phyloP scores from a whole-genome alignment of 2,329 filamentous ascomycete species.

The Erysiphe neolycopersici region DNA sequence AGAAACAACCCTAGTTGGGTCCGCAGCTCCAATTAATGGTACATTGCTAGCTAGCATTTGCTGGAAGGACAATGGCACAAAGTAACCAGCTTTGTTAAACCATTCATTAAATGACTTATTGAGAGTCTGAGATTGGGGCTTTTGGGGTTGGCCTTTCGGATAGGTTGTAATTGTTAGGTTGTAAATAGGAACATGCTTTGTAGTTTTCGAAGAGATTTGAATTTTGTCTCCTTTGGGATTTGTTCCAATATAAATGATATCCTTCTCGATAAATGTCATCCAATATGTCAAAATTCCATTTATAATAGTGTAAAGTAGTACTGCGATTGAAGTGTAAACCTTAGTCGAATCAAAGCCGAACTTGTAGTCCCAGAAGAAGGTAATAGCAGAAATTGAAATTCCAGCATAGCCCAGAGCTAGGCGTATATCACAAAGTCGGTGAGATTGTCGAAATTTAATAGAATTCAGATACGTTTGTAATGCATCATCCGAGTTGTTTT shows the following conservation, averaged over 20 bases:
- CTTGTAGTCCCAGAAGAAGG: slow-evolving; percentile 81
- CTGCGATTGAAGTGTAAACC: slow-evolving; percentile 52
- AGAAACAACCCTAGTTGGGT: slow-evolving; percentile 28
- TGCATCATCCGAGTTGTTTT: slow-evolving; percentile 88
- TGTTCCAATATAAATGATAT: slow-evolving; percentile 52
- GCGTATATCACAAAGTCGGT: slow-evolving; percentile 57
- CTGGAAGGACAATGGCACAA: slow-evolving; percentile 54
- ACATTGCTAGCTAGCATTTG: slow-evolving; percentile 45
- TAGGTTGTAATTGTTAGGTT: slow-evolving; percentile 33
- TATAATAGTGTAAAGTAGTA: slow-evolving; percentile 50
- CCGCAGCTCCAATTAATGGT: slow-evolving; percentile 34
- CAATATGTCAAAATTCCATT: slow-evolving; percentile 60
- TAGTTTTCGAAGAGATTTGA: slow-evolving; percentile 40
- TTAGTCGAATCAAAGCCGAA: slow-evolving; percentile 74
- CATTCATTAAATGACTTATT: slow-evolving; percentile 42
- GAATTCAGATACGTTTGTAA: slow-evolving; percentile 81
- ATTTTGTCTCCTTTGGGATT: slow-evolving; percentile 42
- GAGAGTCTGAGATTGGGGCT: slow-evolving; percentile 13
- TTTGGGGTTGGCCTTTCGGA: slow-evolving; percentile 13
- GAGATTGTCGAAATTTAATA: slow-evolving; percentile 59
- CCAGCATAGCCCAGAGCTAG: slow-evolving; percentile 61
- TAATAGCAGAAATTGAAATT: slow-evolving; percentile 52
- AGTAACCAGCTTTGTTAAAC: slow-evolving; percentile 49
- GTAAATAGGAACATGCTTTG: slow-evolving; percentile 65
- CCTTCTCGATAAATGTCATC: slow-evolving; percentile 62